Percentiles rank a stretch among this genome's conserved stretches.
These are phyloP conservation scores for Ogataea nonfermentans DNA, from an alignment of 805 yeast genomes.

Conservation along the genomic window DNA sequence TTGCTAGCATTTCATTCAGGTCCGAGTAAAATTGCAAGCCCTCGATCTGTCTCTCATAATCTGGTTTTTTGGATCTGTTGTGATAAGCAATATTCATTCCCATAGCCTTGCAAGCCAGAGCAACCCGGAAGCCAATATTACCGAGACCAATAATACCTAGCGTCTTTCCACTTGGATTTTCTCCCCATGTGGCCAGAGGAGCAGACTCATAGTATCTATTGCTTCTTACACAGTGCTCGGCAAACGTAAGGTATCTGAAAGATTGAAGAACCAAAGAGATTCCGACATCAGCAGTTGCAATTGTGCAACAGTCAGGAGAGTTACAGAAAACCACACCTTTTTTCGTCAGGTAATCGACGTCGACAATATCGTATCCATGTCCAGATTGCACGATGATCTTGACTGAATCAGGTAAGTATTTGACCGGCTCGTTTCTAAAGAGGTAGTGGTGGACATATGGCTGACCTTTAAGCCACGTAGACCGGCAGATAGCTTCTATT, in stretches of 20 bases:
- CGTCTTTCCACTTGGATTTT: conserved; percentile 42
- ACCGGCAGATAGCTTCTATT: conserved; percentile 38
- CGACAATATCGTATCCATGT: conserved; percentile 41
- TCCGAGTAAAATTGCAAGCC: conserved; percentile 31
- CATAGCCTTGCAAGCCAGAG: conserved; percentile 40
- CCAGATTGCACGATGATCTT: conserved; percentile 40
- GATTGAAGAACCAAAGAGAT: conserved; percentile 33
- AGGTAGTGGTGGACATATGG: conserved; percentile 39
- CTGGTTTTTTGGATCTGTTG: conserved; percentile 35
- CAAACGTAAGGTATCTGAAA: conserved; percentile 37
- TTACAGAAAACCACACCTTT: conserved; percentile 37
- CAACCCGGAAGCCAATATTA: conserved; percentile 44
- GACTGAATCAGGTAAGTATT: conserved; percentile 33
- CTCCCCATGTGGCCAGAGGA: conserved; percentile 33
- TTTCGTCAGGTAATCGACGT: conserved; percentile 35
- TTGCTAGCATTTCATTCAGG: conserved; percentile 29
- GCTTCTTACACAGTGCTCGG: conserved; percentile 38
- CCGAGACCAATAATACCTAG: conserved; percentile 50
- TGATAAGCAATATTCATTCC: conserved; percentile 45
- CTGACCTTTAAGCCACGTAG: conserved; percentile 38
- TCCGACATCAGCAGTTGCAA: conserved; percentile 43
- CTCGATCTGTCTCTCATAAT: conserved; percentile 31
- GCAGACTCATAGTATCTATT: conserved; percentile 34
- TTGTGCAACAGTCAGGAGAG: conserved; percentile 38
- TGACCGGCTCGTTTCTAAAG: conserved; percentile 35